Evolutionary conservation across 1,284 basidiomycete genomes (phyloP).

Genomic region (Singerocomus inundabilis): DNA sequence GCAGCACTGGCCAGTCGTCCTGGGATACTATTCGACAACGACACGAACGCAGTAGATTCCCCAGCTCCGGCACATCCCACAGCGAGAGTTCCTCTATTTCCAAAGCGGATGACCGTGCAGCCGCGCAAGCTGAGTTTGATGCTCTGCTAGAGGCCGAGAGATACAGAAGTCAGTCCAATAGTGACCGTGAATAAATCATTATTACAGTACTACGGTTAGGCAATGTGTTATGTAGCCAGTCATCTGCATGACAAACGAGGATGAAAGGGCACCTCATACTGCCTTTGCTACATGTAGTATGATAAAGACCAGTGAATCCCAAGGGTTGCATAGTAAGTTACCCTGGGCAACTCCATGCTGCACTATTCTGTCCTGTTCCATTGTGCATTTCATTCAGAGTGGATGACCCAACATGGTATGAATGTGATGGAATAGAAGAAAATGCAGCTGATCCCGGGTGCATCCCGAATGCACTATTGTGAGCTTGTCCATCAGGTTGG

Average conservation of each 20-base stretch:
- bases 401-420: conserved; percentile 10
- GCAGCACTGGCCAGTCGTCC: conserved; percentile 45
- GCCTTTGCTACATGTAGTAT: conserved; percentile 8
- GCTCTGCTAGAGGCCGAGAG: conserved; percentile 58
- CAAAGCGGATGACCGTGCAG: conserved; percentile 36
- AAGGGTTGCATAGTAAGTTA: conserved; percentile 4
- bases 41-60: conserved; percentile 44
- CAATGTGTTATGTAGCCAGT: not conserved
- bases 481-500: conserved; percentile 11
- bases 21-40: conserved; percentile 67
- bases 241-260: not conserved
- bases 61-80: conserved; percentile 21
- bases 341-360: conserved; percentile 14
- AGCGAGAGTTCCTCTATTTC: conserved; percentile 10
- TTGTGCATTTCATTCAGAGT: conserved; percentile 7
- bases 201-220: not conserved
- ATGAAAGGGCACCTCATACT: not conserved
- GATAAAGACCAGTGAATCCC: conserved; percentile 5
- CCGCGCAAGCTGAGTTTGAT: conserved; percentile 57
- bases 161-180: conserved; percentile 28
- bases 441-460: conserved; percentile 9
- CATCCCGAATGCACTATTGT: conserved; percentile 10
- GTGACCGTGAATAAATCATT: conserved; percentile 7
- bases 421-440: conserved; percentile 4
- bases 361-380: conserved; percentile 5